Evolutionary conservation across 441 rosid genomes (phyloP), one percentile per base, ranked within the genome.

Genomic region (Kokia cookei): DNA sequence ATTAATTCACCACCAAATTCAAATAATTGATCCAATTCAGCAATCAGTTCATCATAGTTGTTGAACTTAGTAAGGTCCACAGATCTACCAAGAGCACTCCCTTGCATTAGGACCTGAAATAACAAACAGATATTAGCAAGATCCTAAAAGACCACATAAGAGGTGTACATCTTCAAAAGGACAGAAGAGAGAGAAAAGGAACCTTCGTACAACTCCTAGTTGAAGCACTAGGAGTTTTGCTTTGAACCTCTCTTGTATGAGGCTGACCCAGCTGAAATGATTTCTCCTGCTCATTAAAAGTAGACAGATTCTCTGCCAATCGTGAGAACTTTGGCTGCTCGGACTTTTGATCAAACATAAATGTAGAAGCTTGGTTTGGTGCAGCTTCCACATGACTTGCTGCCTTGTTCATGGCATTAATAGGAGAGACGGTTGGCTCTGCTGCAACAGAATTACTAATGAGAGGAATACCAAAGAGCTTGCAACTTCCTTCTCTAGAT

Each of bases 41-140:
- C 85, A n/a, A 91, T 75, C 84, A 96, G 73, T 85, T 91, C 98
- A 2, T 81, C 84, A 24, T 96, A 96, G 86, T 84, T 82, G 73
- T 78, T 82, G 82, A 94, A 96, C 85, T 89, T 94, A 26, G 88
- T 74, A 71, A 96, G 96, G 83, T 96, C 99, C 81, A 96, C 97
- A 43, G 98, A 96, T 81, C 98, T 85, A 53, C 94, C 99, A 60
- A 94, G 92, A 32, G 98, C 99, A 73, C 85, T 91, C 5, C 97
- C 99, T 76, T 91, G 98, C 88, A 89, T 96, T 62, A 81, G 97
- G 63, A 96, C 99, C 99, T 96, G 82, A 72, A 72, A n/a, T 5
- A 54, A 63, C 9, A 73, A 4, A 65, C n/a, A 43, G 5, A 47
- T 7, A 7, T 66, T 4, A 77, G 58, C 43, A 75, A 7, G 12